Evolutionary conservation across 257 asterid species (phyloP).

Genomic region (Capsicum chinense): DNA sequence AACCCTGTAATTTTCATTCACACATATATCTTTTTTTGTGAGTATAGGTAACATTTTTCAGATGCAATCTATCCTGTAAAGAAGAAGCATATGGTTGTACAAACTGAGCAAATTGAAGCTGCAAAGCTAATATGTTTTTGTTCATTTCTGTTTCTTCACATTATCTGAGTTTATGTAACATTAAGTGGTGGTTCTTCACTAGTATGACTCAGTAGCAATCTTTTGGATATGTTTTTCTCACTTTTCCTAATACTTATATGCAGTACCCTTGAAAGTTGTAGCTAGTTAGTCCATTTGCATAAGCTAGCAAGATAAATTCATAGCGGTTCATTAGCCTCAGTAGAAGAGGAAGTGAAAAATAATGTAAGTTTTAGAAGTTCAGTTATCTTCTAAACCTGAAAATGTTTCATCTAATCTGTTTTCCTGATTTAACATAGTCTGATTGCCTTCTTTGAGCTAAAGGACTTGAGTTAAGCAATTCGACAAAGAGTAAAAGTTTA

Average conservation of each 20-base stretch:
- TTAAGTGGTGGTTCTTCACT: conserved; percentile 12
- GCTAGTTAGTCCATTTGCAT: background rate
- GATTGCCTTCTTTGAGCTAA: conserved; percentile 9
- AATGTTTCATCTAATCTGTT: background rate
- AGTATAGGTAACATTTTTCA: background rate
- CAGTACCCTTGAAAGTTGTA: background rate
- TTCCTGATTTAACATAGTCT: background rate
- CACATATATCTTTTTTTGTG: background rate
- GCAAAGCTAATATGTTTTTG: conserved; percentile 7
- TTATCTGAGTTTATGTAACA: background rate
- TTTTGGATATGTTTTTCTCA: background rate
- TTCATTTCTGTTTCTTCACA: background rate
- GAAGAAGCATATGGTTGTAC: background rate
- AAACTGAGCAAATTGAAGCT: background rate
- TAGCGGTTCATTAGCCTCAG: background rate
- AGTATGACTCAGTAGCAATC: background rate
- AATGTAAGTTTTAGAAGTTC: background rate
- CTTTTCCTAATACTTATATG: background rate
- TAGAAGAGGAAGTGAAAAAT: background rate
- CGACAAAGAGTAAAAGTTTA: background rate
- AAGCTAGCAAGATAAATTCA: background rate
- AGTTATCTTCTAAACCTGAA: background rate
- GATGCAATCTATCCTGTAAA: background rate
- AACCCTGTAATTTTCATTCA: no score
- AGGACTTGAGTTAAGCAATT: background rate